Percentiles rank a stretch among this genome's conserved stretches.
Conservation (phyloP, 306 rosid genomes). For the Canavalia ensiformis region DNA sequence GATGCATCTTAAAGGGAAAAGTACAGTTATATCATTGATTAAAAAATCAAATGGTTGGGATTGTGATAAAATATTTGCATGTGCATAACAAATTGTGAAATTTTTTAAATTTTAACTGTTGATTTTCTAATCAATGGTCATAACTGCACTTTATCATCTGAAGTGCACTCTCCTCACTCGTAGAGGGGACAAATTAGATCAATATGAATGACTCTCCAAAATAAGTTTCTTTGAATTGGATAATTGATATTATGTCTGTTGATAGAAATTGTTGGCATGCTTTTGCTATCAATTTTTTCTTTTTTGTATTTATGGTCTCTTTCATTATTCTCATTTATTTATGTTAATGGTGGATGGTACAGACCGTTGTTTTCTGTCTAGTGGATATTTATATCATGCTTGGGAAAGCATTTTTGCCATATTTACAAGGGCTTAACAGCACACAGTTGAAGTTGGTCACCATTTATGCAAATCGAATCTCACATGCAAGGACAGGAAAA, state of each 20-base stretch:
- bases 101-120: neutral
- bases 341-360: constrained; percentile 56
- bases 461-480: constrained; percentile 94
- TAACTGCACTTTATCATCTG: neutral
- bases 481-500: constrained; percentile 91
- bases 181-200: neutral
- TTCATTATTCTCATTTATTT: constrained; percentile 40
- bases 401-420: constrained; percentile 94
- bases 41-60: neutral
- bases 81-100: neutral
- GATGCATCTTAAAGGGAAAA: neutral
- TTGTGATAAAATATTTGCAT: neutral
- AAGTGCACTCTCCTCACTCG: neutral
- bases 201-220: neutral
- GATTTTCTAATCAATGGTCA: neutral
- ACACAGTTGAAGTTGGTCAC: constrained; percentile 96
- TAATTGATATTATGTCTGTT: constrained; percentile 20
- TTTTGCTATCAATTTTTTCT: constrained; percentile 8
- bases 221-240: constrained; percentile 38
- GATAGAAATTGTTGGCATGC: constrained; percentile 27
- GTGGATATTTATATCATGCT: constrained; percentile 99
- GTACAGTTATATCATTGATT: neutral
- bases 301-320: constrained; percentile 18
- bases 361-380: constrained; percentile 98
- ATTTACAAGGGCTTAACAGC: constrained; percentile 93